Base-by-base conservation (phyloP, 1,284 basidiomycete species). In the Tilletia horrida region DNA sequence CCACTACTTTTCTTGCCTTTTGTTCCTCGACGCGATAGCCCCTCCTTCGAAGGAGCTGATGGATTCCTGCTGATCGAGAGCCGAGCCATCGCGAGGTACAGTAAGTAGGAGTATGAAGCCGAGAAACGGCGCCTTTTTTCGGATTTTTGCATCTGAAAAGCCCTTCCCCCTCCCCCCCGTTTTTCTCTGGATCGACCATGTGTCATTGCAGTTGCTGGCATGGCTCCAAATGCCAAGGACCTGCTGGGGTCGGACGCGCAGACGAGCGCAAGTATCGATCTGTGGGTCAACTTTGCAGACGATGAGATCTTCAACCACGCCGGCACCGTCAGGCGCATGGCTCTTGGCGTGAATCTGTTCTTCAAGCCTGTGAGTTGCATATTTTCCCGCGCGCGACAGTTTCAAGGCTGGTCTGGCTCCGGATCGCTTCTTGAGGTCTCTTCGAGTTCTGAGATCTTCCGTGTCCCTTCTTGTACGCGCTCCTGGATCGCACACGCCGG, bases 41-140 rank as follows among this genome's bases (percentile, higher is more conserved):
- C 95, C 50, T 89, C 89, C 44, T 88, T 91, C 67, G 90, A 93
- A 83, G 85, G 85, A 64, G 83, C 85, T 52, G 88, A 95, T 82
- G 93, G 92, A 69, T 88, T 92, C 85, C 85, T 85, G 76, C 84
- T 97, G 71, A 87, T 88, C 77, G 94, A 96, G 86, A 85, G 86
- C 66, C 83, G 85, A 69, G 88, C 92, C 68, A 93, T 97, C 82
- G 89, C 91, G 64, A 89, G 88, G 73, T 94, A 96, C 85, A 79
- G 94, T 97, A 84, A 88, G 93, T 89, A 52, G 25, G 4, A 16
- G 47, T 23, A 48, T 48, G 13, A 9, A 44, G 9, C 11, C 11
- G 43, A 23, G 18, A 48, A 48, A 8, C 25, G 23, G 6, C 8
- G n/a, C 23, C 52, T 9, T 8, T 11, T 6, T 27, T 14, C 25